Evolutionary conservation across 1,284 basidiomycete species (phyloP).

Genomic region (Bothia castanella): DNA sequence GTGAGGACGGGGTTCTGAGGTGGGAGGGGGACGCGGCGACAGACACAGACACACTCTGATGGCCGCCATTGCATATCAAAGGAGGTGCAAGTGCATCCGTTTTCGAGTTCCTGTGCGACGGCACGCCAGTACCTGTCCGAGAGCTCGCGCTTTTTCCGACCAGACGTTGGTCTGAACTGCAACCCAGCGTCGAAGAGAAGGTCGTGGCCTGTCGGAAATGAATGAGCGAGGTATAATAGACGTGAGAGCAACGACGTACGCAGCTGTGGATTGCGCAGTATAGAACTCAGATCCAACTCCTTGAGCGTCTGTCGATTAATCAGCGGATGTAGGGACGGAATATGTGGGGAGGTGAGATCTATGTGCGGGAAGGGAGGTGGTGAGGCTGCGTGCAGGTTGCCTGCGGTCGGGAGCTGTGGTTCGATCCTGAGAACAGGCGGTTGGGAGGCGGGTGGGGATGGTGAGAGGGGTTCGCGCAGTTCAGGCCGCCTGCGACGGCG

Average conservation of each 20-base stretch:
- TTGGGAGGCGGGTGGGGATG: conserved; percentile 17
- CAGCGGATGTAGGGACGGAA: conserved; percentile 69
- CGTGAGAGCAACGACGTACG: no score
- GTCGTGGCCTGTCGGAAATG: conserved; percentile 67
- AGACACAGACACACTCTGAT: conserved; percentile 58
- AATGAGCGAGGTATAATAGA: conserved; percentile 17
- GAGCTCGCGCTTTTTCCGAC: conserved; percentile 69
- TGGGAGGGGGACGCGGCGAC: conserved; percentile 41
- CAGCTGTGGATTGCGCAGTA: conserved; percentile 86
- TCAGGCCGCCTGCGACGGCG: conserved; percentile 27
- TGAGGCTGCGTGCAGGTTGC: conserved; percentile 7
- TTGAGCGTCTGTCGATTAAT: conserved; percentile 82
- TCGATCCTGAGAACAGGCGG: conserved; percentile 28
- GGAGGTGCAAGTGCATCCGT: conserved; percentile 81
- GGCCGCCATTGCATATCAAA: conserved; percentile 59
- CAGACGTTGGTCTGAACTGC: conserved; percentile 68
- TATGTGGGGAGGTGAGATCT: conserved; percentile 54
- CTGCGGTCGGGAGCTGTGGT: conserved; percentile 15
- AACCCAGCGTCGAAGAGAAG: conserved; percentile 81
- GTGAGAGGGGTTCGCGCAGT: conserved; percentile 16
- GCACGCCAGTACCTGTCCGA: conserved; percentile 86
- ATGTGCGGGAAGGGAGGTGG: conserved; percentile 38
- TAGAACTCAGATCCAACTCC: conserved; percentile 82
- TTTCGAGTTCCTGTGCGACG: conserved; percentile 73
- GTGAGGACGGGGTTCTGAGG: conserved; percentile 43